Evolutionary conservation across 2,329 filamentous ascomycete genomes (phyloP).

Genomic region (Chaetothyriales sp.): DNA sequence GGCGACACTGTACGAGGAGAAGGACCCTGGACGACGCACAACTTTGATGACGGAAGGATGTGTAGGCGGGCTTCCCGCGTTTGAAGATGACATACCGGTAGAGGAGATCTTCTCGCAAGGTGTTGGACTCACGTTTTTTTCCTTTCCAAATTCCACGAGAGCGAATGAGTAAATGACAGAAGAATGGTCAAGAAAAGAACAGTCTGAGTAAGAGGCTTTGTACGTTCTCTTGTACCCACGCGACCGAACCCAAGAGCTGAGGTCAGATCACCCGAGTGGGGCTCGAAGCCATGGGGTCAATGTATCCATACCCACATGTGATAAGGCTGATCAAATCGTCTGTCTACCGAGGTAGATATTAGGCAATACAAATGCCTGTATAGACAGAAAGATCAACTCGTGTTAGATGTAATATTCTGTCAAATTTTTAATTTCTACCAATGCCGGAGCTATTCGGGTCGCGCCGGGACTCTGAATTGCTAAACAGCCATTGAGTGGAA

Average conservation of each 20-base stretch:
- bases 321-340: not conserved
- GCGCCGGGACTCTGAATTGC: no score
- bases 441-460: not conserved
- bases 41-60: conserved; percentile 9
- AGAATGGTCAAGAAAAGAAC: not conserved
- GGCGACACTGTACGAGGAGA: conserved; percentile 5
- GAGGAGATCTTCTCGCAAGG: not conserved
- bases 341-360: not conserved
- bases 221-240: not conserved
- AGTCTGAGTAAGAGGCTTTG: not conserved
- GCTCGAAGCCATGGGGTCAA: not conserved
- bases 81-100: not conserved
- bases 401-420: not conserved
- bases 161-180: not conserved
- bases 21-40: conserved; percentile 6
- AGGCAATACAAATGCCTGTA: not conserved
- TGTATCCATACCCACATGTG: not conserved
- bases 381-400: not conserved
- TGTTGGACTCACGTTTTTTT: not conserved
- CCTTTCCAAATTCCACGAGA: not conserved
- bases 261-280: no score
- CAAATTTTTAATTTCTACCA: not conserved
- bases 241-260: no score
- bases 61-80: conserved; percentile 1
- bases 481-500: not conserved